phyloP scores from a whole-genome alignment of 1,284 basidiomycete genomes.

The Cerrena zonata region DNA sequence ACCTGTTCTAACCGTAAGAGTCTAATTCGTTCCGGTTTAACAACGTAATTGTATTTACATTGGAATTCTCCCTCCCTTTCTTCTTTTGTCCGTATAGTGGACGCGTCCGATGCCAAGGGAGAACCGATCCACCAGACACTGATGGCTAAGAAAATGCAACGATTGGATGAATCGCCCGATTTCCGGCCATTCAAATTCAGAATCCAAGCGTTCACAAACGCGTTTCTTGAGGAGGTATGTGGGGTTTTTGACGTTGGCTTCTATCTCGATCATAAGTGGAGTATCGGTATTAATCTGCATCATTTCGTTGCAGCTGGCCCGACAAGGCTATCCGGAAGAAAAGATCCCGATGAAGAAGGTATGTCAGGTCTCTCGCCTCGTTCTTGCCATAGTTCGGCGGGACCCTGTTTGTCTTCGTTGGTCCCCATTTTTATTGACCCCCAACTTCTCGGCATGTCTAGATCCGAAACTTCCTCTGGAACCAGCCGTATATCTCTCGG shows the following conservation, averaged over 20 bases:
- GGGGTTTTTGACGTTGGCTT: too few species aligned
- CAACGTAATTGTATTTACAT: slow-evolving; percentile 1
- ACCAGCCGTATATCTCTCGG: slow-evolving; percentile 85
- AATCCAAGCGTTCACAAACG: slow-evolving; percentile 96
- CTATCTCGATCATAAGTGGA: slow-evolving; percentile 5
- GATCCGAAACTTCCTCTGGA: slow-evolving; percentile 97
- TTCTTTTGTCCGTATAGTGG: slow-evolving; percentile 60
- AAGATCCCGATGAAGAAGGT: slow-evolving; percentile 88
- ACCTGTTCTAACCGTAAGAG: slow-evolving; percentile 85
- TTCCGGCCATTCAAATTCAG: slow-evolving; percentile 99
- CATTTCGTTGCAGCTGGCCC: slow-evolving; percentile 50
- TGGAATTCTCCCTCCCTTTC: too few species aligned
- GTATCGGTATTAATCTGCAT: not conserved
- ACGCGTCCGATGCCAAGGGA: slow-evolving; percentile 88
- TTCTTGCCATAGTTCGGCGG: too few species aligned
- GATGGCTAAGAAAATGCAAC: slow-evolving; percentile 98
- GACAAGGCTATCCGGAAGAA: slow-evolving; percentile 76
- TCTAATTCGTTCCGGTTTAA: slow-evolving; percentile 6
- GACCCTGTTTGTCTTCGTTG: slow-evolving; percentile 3
- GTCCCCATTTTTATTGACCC: not conserved
- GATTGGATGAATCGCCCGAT: slow-evolving; percentile 89
- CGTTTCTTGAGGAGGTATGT: slow-evolving; percentile 85
- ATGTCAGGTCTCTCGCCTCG: slow-evolving; percentile 22
- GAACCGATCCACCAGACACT: slow-evolving; percentile 97
- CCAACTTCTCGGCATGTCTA: slow-evolving; percentile 37